Percentiles rank a stretch among this genome's conserved stretches.
Evolutionary conservation across 805 yeast species (phyloP).

Genomic region (Pichia cephalocereana): DNA sequence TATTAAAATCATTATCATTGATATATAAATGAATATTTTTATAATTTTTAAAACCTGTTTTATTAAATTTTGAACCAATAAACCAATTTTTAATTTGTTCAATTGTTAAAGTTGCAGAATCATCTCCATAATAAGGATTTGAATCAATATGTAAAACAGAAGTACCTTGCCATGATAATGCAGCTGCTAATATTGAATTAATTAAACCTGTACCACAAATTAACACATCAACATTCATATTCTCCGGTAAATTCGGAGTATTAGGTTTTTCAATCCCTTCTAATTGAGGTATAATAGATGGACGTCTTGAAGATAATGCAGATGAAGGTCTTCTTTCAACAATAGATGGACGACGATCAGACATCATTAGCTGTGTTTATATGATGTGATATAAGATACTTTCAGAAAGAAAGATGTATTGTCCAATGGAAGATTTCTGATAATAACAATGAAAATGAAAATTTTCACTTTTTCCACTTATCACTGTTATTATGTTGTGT

Average conservation of each 20-base stretch:
- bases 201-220: conserved; percentile 89
- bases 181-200: conserved; percentile 85
- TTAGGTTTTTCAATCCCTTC: conserved; percentile 73
- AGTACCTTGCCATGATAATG: conserved; percentile 98
- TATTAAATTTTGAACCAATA: conserved; percentile 46
- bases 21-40: conserved; percentile 71
- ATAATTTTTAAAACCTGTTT: conserved; percentile 26
- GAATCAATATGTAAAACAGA: conserved; percentile 83
- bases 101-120: conserved; percentile 73
- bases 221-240: conserved; percentile 63
- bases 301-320: conserved; percentile 21
- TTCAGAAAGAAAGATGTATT: too few species aligned
- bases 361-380: conserved; percentile 10
- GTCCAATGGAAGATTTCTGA: not conserved
- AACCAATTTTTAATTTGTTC: conserved; percentile 86
- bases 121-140: conserved; percentile 82
- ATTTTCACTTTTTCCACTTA: not conserved
- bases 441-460: not conserved
- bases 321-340: conserved; percentile 30
- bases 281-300: conserved; percentile 51
- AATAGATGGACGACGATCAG: conserved; percentile 55
- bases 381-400: not conserved
- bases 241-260: conserved; percentile 50
- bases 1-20: conserved; percentile 44
- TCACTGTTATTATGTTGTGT: too few species aligned